Evolutionary conservation across 257 asterid genomes (phyloP).

Genomic region (Ligustrum vulgare): DNA sequence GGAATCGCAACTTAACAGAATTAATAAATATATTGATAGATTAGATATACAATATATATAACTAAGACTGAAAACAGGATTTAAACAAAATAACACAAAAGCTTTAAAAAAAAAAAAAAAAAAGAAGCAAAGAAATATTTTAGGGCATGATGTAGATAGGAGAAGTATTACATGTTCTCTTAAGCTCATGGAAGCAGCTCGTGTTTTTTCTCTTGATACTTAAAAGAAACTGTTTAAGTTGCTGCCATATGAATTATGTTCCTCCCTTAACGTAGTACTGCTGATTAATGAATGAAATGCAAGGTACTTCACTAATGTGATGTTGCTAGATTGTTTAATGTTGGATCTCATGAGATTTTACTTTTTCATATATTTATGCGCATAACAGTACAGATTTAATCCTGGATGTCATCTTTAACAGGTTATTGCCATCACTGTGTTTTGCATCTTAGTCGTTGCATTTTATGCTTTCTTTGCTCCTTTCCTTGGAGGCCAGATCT

Average conservation of each 20-base stretch:
- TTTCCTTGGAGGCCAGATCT: conserved; percentile 81
- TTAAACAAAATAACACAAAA: neutral
- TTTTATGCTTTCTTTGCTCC: conserved; percentile 97
- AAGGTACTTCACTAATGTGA: neutral
- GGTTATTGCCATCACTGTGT: conserved; percentile 95
- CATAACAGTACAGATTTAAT: conserved; percentile 12
- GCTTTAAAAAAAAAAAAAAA: too few relatives aligned
- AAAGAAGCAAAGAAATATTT: neutral
- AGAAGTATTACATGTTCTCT: conserved; percentile 6
- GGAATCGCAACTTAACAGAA: neutral
- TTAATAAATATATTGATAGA: neutral
- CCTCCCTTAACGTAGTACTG: neutral
- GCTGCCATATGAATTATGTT: neutral
- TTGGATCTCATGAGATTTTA: conserved; percentile 16
- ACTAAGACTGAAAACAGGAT: neutral
- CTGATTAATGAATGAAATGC: neutral
- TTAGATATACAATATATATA: neutral
- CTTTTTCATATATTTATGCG: conserved; percentile 5
- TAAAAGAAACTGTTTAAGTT: neutral
- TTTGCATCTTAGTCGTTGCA: conserved; percentile 85
- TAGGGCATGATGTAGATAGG: conserved; percentile 1
- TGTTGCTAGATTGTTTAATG: neutral
- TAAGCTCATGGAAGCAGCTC: neutral
- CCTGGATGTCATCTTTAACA: conserved; percentile 31
- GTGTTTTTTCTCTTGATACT: neutral